phyloP scores from a whole-genome alignment of 1,284 basidiomycete genomes.

The Puccinia hordei region DNA sequence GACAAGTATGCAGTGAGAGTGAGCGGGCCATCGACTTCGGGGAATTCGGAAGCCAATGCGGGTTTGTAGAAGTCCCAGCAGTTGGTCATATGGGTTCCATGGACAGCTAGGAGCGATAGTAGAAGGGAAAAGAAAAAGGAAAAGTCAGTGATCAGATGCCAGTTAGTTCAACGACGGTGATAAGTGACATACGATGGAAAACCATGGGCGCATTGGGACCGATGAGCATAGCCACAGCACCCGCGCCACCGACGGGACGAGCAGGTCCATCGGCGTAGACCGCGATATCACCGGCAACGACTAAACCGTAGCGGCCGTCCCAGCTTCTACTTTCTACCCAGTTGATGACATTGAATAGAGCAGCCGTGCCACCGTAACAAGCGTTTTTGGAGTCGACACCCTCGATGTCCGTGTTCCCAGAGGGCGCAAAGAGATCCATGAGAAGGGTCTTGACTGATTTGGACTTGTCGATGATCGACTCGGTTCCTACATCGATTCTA shows the following conservation, averaged over 20 bases:
- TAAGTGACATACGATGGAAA: slow-evolving; percentile 76
- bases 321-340: slow-evolving; percentile 97
- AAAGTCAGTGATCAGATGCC: background rate
- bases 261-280: slow-evolving; percentile 96
- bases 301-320: slow-evolving; percentile 97
- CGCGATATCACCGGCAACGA: slow-evolving; percentile 95
- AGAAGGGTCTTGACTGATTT: slow-evolving; percentile 98
- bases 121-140: background rate
- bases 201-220: slow-evolving; percentile 93
- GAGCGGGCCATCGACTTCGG: slow-evolving; percentile 94
- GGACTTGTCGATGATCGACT: slow-evolving; percentile 99
- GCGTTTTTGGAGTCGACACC: slow-evolving; percentile 99
- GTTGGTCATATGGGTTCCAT: slow-evolving; percentile 97
- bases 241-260: slow-evolving; percentile 93
- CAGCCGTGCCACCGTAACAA: slow-evolving; percentile 97
- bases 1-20: slow-evolving; percentile 94
- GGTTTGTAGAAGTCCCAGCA: slow-evolving; percentile 99
- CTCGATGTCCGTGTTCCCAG: slow-evolving; percentile 95
- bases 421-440: slow-evolving; percentile 92
- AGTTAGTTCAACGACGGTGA: background rate
- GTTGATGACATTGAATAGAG: slow-evolving; percentile 86
- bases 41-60: slow-evolving; percentile 87
- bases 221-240: slow-evolving; percentile 90
- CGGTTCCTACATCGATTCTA: slow-evolving; percentile 95
- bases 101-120: slow-evolving; percentile 70